Evolutionary conservation across 2,329 filamentous ascomycete species (phyloP), one percentile per base, ranked within the genome.

Genomic region (Colletotrichum trifolii): DNA sequence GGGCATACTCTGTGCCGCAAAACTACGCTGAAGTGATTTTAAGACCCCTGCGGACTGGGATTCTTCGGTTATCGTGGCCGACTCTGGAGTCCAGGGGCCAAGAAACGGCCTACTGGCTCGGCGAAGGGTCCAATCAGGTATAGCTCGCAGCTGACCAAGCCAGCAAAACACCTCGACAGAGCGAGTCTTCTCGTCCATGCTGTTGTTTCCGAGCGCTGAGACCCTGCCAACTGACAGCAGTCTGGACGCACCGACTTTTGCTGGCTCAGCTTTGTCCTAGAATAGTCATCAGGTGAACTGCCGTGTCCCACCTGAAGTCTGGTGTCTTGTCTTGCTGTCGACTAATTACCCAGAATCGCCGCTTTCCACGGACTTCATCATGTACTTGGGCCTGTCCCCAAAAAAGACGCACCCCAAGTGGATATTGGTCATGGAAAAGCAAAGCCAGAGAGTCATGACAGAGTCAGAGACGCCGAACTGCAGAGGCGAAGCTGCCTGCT

Each of bases 211-310:
- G 35, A 62, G 58, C 40, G 39, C 52, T 53, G 46, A 34, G 46
- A 35, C 58, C n/a, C 35, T 62, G 46, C 58, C 40, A 62, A 57
- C 57, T 15, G 35, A 62, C 25, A 25, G 53, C 17, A 36, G 38
- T 56, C 40, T 33, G 35, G 34, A 43, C 46, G 58, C 58, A 11
- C 47, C 47, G 46, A 55, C 25, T 12, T 46, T 52, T 48, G 13
- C 47, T n/a, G 13, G 35, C 39, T 62, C 62, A 62, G 46, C 52
- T 48, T 33, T 15, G 46, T 60, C 46, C 52, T n/a, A 47, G 52
- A 62, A 56, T 52, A 65, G 52, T 52, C 34, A 34, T 36, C 11
- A 34, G 42, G 13, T 39, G 38, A 52, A 50, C 17, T 43, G 8
- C 45, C 48, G n/a, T 11, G 13, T 59, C 13, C 56, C 47, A 47